These are phyloP conservation scores for Dioscorea alata DNA, from an alignment of 106 monocot species.

Conservation along the genomic window DNA sequence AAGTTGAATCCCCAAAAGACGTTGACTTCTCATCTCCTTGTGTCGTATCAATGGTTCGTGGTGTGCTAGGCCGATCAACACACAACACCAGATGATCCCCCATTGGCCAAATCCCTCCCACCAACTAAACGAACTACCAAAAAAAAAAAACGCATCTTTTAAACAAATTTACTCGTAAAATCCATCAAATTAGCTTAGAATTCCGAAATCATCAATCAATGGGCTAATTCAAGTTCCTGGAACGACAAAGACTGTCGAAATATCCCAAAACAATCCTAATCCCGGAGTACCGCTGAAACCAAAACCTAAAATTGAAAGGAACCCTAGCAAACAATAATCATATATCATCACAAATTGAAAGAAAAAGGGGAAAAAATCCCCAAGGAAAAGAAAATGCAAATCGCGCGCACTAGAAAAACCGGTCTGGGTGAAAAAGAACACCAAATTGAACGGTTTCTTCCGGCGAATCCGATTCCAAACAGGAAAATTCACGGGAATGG, in stretches of 20 bases:
- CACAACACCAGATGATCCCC: constrained; percentile 36
- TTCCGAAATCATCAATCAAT: neutral
- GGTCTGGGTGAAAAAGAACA: neutral
- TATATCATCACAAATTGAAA: neutral
- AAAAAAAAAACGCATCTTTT: neutral
- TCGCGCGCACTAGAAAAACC: too few species aligned
- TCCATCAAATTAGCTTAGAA: neutral
- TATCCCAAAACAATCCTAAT: neutral
- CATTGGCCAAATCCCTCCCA: constrained; percentile 12
- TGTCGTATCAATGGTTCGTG: neutral
- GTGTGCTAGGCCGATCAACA: constrained; percentile 18
- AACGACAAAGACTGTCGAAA: neutral
- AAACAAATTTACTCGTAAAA: neutral
- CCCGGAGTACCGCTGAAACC: neutral
- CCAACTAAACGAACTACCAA: neutral
- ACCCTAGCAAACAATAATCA: neutral
- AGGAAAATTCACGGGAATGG: neutral
- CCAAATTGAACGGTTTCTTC: neutral
- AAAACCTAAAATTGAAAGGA: neutral
- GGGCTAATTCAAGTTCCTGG: constrained; percentile 1
- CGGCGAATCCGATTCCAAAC: neutral
- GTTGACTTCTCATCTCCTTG: neutral
- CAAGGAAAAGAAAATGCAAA: neutral
- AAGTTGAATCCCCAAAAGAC: constrained; percentile 1
- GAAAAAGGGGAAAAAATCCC: neutral